These are phyloP conservation scores for Dipteronia dyeriana DNA, from an alignment of 345 rosid species.

Conservation along the genomic window DNA sequence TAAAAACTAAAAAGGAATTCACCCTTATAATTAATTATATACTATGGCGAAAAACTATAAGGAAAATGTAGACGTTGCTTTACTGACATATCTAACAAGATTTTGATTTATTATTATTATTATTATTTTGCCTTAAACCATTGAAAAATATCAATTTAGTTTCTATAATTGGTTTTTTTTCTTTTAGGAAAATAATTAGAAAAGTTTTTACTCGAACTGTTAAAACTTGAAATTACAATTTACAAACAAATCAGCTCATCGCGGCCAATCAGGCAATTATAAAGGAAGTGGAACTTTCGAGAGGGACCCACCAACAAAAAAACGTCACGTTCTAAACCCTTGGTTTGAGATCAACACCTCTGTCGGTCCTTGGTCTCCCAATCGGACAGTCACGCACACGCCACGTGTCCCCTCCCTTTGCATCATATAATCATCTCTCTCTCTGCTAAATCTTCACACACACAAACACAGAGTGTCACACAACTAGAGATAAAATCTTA, in stretches of 20 bases:
- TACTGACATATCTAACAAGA: too few relatives aligned
- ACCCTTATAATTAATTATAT: too few relatives aligned
- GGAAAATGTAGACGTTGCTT: too few relatives aligned
- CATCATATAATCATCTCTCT: constrained; percentile 5
- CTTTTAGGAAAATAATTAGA: too few relatives aligned
- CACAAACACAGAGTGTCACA: neutral
- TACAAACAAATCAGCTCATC: neutral
- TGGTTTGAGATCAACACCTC: neutral
- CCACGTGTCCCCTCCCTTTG: constrained; percentile 43
- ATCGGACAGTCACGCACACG: constrained; percentile 23
- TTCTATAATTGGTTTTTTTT: too few relatives aligned
- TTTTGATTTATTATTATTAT: too few relatives aligned
- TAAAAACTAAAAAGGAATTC: too few relatives aligned
- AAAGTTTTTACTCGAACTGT: too few relatives aligned
- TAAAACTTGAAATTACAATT: too few relatives aligned
- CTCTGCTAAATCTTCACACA: neutral
- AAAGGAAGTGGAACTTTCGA: neutral
- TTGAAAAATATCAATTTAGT: too few relatives aligned
- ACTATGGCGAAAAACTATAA: too few relatives aligned
- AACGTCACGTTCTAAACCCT: constrained; percentile 24
- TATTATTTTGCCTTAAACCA: too few relatives aligned
- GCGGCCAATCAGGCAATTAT: constrained; percentile 7
- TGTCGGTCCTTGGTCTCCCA: constrained; percentile 49
- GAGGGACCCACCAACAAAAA: constrained; percentile 9
- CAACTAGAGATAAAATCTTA: neutral